A percentile compares a stretch with the other conserved stretches of the same genome.
phyloP scores from a whole-genome alignment of 2,329 filamentous ascomycete species.

The Colletotrichum acutatum region DNA sequence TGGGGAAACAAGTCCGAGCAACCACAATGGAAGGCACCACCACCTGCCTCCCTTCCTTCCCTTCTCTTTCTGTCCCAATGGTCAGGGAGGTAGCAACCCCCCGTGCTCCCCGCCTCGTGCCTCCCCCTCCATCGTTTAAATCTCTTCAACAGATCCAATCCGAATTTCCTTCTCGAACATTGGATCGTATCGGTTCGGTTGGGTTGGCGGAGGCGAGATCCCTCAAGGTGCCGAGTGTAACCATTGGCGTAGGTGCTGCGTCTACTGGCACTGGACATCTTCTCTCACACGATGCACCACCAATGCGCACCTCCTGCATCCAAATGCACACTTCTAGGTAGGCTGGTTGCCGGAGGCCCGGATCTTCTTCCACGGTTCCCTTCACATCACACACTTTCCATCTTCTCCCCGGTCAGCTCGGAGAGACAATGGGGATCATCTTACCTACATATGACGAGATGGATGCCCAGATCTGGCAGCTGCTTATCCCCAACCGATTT shows the following conservation, averaged over 20 bases:
- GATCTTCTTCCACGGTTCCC: constrained; percentile 23
- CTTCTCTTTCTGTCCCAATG: not conserved
- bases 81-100: not conserved
- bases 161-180: constrained; percentile 17
- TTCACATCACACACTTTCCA: not conserved
- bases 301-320: constrained; percentile 6
- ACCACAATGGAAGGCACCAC: not conserved
- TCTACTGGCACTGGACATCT: not conserved
- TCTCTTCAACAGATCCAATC: not conserved
- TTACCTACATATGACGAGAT: constrained; percentile 14
- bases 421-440: not conserved
- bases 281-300: not conserved
- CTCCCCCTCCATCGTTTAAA: not conserved
- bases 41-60: too few species aligned
- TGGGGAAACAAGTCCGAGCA: not conserved
- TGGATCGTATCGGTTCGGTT: constrained; percentile 9
- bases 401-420: not conserved
- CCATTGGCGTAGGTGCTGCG: constrained; percentile 18
- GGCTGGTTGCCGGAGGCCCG: constrained; percentile 20
- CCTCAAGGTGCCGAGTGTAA: constrained; percentile 29
- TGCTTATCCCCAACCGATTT: not conserved
- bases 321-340: constrained; percentile 6
- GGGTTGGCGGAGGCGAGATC: not conserved
- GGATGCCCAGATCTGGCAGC: not conserved
- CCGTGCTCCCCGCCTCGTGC: not conserved